phyloP scores from a whole-genome alignment of 2,329 filamentous ascomycete genomes.

The Colletotrichum sp. region DNA sequence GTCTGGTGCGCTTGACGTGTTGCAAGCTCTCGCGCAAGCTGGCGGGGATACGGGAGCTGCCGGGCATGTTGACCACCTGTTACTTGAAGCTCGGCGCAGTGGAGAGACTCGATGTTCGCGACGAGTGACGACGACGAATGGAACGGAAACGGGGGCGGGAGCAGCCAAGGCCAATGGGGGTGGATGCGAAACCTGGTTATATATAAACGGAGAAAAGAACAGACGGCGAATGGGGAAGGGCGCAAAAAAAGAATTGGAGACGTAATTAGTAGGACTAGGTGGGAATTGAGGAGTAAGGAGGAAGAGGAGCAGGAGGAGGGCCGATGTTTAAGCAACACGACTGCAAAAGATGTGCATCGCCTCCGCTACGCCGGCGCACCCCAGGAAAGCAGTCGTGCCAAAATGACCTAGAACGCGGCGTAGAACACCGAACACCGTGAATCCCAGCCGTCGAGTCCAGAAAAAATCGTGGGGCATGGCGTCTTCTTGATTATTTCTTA shows the following conservation, averaged over 20 bases:
- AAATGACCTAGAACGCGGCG: background rate
- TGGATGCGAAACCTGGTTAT: slow-evolving; percentile 4
- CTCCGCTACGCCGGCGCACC: background rate
- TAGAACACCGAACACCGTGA: slow-evolving; percentile 1
- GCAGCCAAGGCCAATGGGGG: background rate
- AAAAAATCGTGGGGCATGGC: slow-evolving; percentile 24
- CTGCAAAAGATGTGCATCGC: background rate
- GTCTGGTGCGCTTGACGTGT: slow-evolving; percentile 62
- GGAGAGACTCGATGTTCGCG: background rate
- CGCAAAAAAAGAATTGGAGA: slow-evolving; percentile 8
- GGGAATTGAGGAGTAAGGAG: background rate
- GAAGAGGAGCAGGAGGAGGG: background rate
- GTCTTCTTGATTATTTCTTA: slow-evolving; percentile 25
- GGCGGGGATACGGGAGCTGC: slow-evolving; percentile 72
- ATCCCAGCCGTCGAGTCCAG: background rate
- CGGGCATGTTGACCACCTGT: slow-evolving; percentile 55
- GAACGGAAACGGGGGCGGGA: background rate
- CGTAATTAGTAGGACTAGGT: background rate
- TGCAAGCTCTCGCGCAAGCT: slow-evolving; percentile 73
- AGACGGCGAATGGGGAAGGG: background rate
- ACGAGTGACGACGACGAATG: background rate
- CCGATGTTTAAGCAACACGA: background rate
- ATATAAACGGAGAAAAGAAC: background rate
- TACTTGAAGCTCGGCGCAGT: slow-evolving; percentile 4
- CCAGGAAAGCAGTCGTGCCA: background rate